phyloP scores from a whole-genome alignment of 176 grass and related monocot species.

The Panicum miliaceum region DNA sequence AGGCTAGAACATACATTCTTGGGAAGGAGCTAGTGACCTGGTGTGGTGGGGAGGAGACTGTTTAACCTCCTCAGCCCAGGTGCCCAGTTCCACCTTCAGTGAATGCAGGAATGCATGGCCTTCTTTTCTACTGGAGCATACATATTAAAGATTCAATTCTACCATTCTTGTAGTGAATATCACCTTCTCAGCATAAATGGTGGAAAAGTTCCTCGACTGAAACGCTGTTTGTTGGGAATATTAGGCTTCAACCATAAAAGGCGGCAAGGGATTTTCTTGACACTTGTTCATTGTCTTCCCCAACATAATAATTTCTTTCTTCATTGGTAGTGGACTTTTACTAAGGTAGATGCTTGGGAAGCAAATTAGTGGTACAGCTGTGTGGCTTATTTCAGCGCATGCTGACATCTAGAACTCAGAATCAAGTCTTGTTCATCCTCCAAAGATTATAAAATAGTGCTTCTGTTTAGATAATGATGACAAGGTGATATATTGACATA shows the following conservation, averaged over 20 bases:
- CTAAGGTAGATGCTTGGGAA: slow-evolving; percentile 43
- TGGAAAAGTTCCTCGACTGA: slow-evolving; percentile 4
- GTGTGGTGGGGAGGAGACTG: not conserved
- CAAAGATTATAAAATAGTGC: slow-evolving; percentile 26
- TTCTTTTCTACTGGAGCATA: not conserved
- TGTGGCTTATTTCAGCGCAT: slow-evolving; percentile 61
- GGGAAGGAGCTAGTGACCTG: not conserved
- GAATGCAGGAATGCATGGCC: not conserved
- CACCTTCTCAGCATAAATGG: slow-evolving; percentile 19
- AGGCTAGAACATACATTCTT: slow-evolving; percentile 11
- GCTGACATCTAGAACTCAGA: slow-evolving; percentile 51
- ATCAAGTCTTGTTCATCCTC: slow-evolving; percentile 46
- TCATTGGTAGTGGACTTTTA: slow-evolving; percentile 42
- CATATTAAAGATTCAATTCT: slow-evolving; percentile 35
- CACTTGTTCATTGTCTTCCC: slow-evolving; percentile 39
- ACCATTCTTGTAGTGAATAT: slow-evolving; percentile 31
- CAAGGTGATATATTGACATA: slow-evolving; percentile 33
- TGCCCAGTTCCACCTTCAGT: not conserved
- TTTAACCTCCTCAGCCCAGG: slow-evolving; percentile 3
- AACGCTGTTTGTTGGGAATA: slow-evolving; percentile 46
- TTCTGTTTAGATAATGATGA: slow-evolving; percentile 44
- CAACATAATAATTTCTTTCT: slow-evolving; percentile 36
- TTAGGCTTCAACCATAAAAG: slow-evolving; percentile 43
- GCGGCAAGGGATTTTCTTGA: slow-evolving; percentile 34
- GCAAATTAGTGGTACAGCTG: slow-evolving; percentile 60